These are phyloP conservation scores for Arabidopsis lyrata DNA, from an alignment of 441 rosid genomes.

Conservation along the genomic window DNA sequence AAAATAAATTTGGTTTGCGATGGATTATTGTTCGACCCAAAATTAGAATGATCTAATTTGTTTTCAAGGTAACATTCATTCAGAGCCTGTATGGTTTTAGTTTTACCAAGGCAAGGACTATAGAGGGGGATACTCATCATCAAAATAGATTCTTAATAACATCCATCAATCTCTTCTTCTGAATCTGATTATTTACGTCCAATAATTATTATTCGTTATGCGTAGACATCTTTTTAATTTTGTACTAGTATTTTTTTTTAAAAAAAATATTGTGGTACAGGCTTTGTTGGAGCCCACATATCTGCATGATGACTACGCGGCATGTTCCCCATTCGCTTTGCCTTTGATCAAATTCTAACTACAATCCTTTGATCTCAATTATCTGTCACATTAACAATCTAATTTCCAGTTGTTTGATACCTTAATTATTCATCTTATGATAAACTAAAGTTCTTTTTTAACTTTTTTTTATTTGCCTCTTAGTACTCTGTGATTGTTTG, in stretches of 20 bases:
- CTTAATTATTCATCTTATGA: slow-evolving; percentile 39
- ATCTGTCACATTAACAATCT: slow-evolving; percentile 38
- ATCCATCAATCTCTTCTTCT: slow-evolving; percentile 30
- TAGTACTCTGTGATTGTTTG: slow-evolving; percentile 24
- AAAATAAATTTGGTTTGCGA: too few species aligned
- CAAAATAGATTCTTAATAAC: slow-evolving; percentile 19
- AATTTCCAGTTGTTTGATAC: slow-evolving; percentile 35
- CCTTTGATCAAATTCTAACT: slow-evolving; percentile 40
- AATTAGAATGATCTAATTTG: too few species aligned
- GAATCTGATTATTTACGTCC: slow-evolving; percentile 14
- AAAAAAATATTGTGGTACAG: slow-evolving; percentile 38
- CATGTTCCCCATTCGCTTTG: slow-evolving; percentile 47
- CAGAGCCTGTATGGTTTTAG: too few species aligned
- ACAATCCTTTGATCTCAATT: slow-evolving; percentile 38
- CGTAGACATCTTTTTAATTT: slow-evolving; percentile 14
- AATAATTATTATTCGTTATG: slow-evolving; percentile 24
- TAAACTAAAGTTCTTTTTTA: neutral
- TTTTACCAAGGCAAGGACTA: neutral
- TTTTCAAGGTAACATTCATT: too few species aligned
- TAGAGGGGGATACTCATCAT: slow-evolving; percentile 11
- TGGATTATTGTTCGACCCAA: too few species aligned
- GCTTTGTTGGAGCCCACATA: slow-evolving; percentile 49
- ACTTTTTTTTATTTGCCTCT: neutral
- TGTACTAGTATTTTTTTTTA: too few species aligned
- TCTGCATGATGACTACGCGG: slow-evolving; percentile 53